Conservation (phyloP, 371 early-diverging fungal genomes). For the Zopfochytrium polystomum region DNA sequence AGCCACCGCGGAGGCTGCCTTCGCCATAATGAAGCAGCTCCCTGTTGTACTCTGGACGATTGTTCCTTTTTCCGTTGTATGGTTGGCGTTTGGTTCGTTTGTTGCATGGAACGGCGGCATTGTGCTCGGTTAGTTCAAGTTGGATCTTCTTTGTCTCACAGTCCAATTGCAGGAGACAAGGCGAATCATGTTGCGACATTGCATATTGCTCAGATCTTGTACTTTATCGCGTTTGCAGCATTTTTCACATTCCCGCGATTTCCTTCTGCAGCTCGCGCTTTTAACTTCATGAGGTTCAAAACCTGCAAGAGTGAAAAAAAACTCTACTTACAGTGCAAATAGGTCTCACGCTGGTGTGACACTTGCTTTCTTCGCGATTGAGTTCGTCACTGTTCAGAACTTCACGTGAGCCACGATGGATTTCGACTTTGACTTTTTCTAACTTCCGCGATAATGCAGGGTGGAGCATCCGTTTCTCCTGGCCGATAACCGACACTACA, state of each 20-base stretch:
- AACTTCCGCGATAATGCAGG: too few relatives aligned
- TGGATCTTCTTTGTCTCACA: neutral
- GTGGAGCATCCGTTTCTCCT: slow-evolving; percentile 91
- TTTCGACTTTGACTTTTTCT: too few relatives aligned
- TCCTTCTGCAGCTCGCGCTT: neutral
- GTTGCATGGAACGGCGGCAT: slow-evolving; percentile 80
- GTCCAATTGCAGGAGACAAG: slow-evolving; percentile 64
- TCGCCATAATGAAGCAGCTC: too few relatives aligned
- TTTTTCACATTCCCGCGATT: slow-evolving; percentile 34
- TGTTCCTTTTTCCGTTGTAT: too few relatives aligned
- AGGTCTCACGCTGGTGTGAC: neutral
- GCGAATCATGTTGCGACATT: slow-evolving; percentile 77
- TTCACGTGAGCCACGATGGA: slow-evolving; percentile 70
- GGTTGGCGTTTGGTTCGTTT: slow-evolving; percentile 68
- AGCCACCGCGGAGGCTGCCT: too few relatives aligned
- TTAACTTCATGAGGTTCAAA: neutral
- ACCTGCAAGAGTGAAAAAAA: neutral
- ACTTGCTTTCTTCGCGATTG: neutral
- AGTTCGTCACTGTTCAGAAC: too few relatives aligned
- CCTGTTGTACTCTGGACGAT: too few relatives aligned
- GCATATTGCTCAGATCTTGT: slow-evolving; percentile 86
- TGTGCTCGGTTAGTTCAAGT: slow-evolving; percentile 60
- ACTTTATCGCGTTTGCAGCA: slow-evolving; percentile 70
- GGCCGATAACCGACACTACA: slow-evolving; percentile 92
- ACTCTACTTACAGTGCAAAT: neutral